Evolutionary conservation across 345 rosid species (phyloP), one percentile per base, ranked within the genome.

Genomic region (Jatropha curcas): DNA sequence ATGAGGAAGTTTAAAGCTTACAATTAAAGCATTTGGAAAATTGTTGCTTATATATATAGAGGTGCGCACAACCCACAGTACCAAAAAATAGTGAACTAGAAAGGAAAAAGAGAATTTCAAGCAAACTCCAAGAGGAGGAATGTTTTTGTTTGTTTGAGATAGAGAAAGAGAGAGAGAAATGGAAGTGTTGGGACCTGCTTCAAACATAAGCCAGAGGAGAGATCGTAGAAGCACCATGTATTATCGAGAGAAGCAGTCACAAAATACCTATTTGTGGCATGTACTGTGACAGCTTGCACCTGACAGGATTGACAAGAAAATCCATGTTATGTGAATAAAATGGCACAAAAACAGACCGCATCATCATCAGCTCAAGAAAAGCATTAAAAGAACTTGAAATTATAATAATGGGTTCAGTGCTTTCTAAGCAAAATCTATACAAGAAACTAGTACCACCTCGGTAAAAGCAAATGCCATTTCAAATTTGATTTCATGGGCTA

Each of bases 281-380:
- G 99, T 52, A 91, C 93, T 22, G 97, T 90, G 59, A 96, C 96
- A 75, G 97, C 99, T 87, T 89, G 94, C 73, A 95, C 99, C 98
- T 95, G 89, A 65, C 60, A 76, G 74, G 37, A 48, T 72, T 22
- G 35, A 77, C 37, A 70, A 35, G 39, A 58, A 60, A 28, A 45
- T 19, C 9, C 70, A 27, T 53, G 52, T 48, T 12, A 63, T 2
- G 30, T 43, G 4, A 52, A 30, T 25, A 43, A 65, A 66, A 58
- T 60, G 6, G 51, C 60, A 67, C 35, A 50, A 43, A 51, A 67
- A 33, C 30, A 68, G 43, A 20, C 27, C 43, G 6, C 22, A 52
- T 37, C 55, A 60, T 55, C 14, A 45, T 41, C 64, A 35, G 50
- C 34, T 24, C 5, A 67, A 46, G 34, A 16, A 31, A 65, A 74